Evolutionary conservation across 441 rosid genomes (phyloP).

Genomic region (Syzygium malaccense): DNA sequence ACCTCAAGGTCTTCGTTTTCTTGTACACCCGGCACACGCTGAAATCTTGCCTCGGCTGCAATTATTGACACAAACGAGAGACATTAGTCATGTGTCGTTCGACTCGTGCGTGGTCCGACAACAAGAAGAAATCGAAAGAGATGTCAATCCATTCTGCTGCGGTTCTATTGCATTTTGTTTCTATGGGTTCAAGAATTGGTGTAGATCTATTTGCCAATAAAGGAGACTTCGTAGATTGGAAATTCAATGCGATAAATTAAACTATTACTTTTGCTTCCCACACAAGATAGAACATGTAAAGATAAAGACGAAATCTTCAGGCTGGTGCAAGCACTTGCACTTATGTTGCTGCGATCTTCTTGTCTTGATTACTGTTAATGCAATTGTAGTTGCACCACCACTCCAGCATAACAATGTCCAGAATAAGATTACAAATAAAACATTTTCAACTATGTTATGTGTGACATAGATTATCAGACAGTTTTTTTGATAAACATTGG

Average conservation of each 20-base stretch:
- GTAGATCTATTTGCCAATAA: no score
- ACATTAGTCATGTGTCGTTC: background rate
- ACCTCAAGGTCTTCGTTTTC: constrained; percentile 28
- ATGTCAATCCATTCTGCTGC: no score
- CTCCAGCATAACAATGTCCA: background rate
- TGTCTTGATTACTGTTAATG: background rate
- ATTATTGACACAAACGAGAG: background rate
- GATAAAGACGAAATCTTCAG: background rate
- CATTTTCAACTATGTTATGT: background rate
- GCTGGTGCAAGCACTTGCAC: background rate
- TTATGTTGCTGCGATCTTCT: background rate
- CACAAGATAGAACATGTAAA: background rate
- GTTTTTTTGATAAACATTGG: background rate
- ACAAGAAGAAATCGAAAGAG: background rate
- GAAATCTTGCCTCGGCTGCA: constrained; percentile 30
- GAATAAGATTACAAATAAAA: background rate
- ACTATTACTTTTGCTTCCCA: no score
- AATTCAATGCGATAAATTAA: no score
- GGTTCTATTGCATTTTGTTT: no score
- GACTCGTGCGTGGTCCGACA: no score
- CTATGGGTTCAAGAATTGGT: no score
- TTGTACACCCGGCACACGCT: constrained; percentile 44
- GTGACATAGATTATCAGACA: background rate
- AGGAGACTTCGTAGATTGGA: no score
- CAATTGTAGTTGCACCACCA: background rate